Base-by-base conservation (phyloP, 2,329 filamentous ascomycete species). In the Plenodomus tracheiphilus region DNA sequence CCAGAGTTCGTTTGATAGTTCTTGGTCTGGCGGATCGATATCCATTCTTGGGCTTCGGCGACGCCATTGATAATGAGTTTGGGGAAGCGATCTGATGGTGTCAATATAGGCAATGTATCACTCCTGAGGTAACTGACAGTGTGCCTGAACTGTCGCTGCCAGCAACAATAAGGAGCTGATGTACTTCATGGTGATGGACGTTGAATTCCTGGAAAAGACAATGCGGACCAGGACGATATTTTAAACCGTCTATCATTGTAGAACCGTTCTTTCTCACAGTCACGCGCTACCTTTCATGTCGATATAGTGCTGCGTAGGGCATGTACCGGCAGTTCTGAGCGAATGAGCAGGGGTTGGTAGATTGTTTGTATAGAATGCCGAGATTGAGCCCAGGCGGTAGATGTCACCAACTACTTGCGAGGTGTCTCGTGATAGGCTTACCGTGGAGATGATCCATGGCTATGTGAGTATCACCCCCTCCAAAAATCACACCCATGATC, bases 1-100 rank as follows among this genome's bases (percentile, higher is more conserved):
- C 77, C 77, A 1, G 73, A 75, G 54, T 80, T 80, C 63, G 65
- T 72, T 61, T 81, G 76, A 63, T 71, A 80, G 66, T 80, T 80
- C 40, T 75, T 72, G 9, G 78, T 79, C 57, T 75, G 75, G 19
- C 78, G 72, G 39, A 80, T 74, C 36, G 75, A 72, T 39, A 74
- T 72, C 79, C 79, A 81, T 51, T 65, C 61, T 41, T 41, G 28
- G n/a, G 59, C 34, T 61, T 79, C 76, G 18, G 58, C 32, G 10
- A 39, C 37, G 28, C 58, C 62, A 17, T 56, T 51, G n/a, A 65
- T 41, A 43, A 66, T 50, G 41, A 67, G 47, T 36, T 61, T 64
- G 15, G 64, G 53, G 49, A 66, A 66, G 20, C 59, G 62, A 43
- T 65, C 62, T 65, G 28, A 4, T 4, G 6, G 13, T 32, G 28